Conservation (phyloP, 1,284 basidiomycete species). For the Bjerkandera adusta region DNA sequence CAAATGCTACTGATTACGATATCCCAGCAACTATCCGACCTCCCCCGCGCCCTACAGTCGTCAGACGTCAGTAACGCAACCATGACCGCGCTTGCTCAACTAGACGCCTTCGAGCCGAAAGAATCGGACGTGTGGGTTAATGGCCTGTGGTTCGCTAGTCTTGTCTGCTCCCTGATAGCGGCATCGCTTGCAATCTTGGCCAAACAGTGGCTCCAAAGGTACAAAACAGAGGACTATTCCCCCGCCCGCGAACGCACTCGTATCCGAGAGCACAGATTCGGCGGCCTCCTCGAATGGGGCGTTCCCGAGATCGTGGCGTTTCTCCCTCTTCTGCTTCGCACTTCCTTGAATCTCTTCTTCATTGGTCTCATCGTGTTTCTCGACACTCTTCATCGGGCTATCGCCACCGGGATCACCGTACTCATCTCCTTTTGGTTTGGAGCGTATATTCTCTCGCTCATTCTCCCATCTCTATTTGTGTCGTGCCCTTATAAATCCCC, state of each 20-base stretch:
- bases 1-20: conserved; percentile 13
- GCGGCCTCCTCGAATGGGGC: conserved; percentile 26
- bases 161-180: conserved; percentile 16
- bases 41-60: not conserved
- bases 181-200: conserved; percentile 16
- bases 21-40: conserved; percentile 13
- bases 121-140: conserved; percentile 14
- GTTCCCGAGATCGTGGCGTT: conserved; percentile 25
- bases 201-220: conserved; percentile 16
- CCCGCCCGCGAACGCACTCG: conserved; percentile 3
- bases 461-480: not conserved
- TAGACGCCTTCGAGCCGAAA: not conserved
- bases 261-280: conserved; percentile 22
- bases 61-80: not conserved
- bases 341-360: conserved; percentile 30
- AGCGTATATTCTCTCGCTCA: not conserved
- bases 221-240: conserved; percentile 8
- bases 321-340: conserved; percentile 29
- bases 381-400: not conserved
- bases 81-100: not conserved
- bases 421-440: not conserved
- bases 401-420: not conserved
- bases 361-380: conserved; percentile 19
- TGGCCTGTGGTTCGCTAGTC: conserved; percentile 15
- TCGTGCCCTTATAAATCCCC: conserved; percentile 3